Conservation (phyloP, 2,329 filamentous ascomycete species). For the Botrytis cinerea region DNA sequence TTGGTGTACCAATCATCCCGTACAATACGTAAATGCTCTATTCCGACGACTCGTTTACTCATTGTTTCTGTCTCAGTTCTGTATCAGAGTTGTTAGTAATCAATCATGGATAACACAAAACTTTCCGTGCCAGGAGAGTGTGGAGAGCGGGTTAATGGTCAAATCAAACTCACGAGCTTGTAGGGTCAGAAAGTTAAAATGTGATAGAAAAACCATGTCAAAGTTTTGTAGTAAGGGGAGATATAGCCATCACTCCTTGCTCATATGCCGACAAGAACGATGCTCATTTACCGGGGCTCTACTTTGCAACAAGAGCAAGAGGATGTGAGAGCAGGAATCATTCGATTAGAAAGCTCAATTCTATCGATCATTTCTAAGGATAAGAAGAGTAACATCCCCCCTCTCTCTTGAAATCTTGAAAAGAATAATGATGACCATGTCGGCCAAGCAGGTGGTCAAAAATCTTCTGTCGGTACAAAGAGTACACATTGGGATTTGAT, state of each 20-base stretch:
- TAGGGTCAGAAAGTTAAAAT: constrained; percentile 45
- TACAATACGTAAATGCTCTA: neutral
- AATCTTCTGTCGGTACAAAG: constrained; percentile 37
- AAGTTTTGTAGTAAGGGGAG: constrained; percentile 54
- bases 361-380: constrained; percentile 50
- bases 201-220: constrained; percentile 56
- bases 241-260: constrained; percentile 44
- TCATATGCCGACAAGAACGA: constrained; percentile 53
- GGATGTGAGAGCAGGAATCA: constrained; percentile 55
- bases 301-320: constrained; percentile 37
- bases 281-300: constrained; percentile 41
- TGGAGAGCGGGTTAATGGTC: neutral
- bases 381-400: constrained; percentile 13
- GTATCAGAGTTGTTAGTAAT: neutral
- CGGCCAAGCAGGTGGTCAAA: constrained; percentile 27
- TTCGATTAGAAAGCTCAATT: constrained; percentile 58
- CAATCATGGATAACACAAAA: neutral
- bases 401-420: neutral
- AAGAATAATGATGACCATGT: neutral
- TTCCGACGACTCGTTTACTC: neutral
- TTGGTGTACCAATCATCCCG: neutral
- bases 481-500: constrained; percentile 62
- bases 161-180: constrained; percentile 23
- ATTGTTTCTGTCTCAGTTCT: neutral
- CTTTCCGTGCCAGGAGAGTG: neutral